A percentile compares a stretch with the other conserved stretches of the same genome.
Evolutionary conservation across 176 grass and related monocot genomes (phyloP).

Genomic region (Juncus effusus): DNA sequence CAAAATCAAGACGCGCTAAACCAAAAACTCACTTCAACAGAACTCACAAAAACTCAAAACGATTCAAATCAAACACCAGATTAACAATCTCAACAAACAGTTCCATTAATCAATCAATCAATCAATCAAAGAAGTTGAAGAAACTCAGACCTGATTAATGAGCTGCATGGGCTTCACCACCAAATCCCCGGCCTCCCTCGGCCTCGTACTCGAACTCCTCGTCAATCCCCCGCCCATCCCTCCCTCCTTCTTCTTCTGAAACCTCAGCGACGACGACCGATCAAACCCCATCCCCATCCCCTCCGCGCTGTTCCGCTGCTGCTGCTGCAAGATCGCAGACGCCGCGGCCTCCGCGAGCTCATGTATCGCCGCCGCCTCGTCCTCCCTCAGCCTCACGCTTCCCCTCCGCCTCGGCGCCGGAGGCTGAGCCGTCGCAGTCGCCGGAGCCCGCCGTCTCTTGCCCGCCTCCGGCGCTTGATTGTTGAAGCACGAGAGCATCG

Average conservation of each 20-base stretch:
- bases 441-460: constrained; percentile 30
- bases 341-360: constrained; percentile 83
- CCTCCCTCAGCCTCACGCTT: constrained; percentile 21
- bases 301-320: constrained; percentile 26
- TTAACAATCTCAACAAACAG: neutral
- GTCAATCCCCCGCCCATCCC: constrained; percentile 38
- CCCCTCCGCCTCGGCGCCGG: constrained; percentile 27
- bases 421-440: neutral
- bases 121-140: neutral
- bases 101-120: too few species aligned
- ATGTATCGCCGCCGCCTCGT: constrained; percentile 50
- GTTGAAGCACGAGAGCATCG: constrained; percentile 63
- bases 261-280: constrained; percentile 69
- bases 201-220: constrained; percentile 83
- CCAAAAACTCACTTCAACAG: constrained; percentile 19
- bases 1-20: neutral
- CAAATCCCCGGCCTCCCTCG: constrained; percentile 64
- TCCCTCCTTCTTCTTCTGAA: constrained; percentile 46
- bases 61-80: neutral
- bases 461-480: constrained; percentile 8
- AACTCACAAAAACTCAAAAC: constrained; percentile 17
- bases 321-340: constrained; percentile 53
- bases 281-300: constrained; percentile 40
- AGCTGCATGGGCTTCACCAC: constrained; percentile 75
- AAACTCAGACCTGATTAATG: constrained; percentile 51